Evolutionary conservation across 805 yeast species (phyloP).

Genomic region (Metschnikowia sp.): DNA sequence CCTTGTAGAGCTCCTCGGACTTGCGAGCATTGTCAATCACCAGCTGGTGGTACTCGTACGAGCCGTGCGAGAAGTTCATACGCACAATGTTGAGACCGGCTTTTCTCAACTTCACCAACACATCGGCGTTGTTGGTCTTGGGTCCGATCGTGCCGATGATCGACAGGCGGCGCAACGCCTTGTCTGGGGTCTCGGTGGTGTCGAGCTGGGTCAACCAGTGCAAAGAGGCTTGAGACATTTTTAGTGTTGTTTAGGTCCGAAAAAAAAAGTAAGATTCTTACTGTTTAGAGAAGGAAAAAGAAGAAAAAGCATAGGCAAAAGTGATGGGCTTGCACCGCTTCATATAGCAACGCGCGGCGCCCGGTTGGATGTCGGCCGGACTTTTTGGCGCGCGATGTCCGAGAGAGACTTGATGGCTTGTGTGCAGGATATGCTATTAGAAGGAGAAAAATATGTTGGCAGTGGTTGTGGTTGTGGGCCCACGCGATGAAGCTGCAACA

Average conservation of each 20-base stretch:
- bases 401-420: neutral
- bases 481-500: no score
- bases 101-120: constrained; percentile 81
- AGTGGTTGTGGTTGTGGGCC: no score
- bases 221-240: constrained; percentile 47
- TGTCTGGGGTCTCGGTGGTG: constrained; percentile 69
- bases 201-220: constrained; percentile 84
- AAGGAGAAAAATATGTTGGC: no score
- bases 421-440: constrained; percentile 4
- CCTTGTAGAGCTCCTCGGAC: constrained; percentile 84
- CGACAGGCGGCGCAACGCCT: constrained; percentile 85
- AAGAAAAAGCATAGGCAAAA: constrained; percentile 3
- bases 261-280: neutral
- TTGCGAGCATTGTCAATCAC: constrained; percentile 95
- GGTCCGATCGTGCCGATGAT: constrained; percentile 99
- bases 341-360: constrained; percentile 8
- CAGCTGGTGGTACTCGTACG: constrained; percentile 95
- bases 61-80: constrained; percentile 99
- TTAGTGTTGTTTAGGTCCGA: neutral
- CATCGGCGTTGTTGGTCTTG: constrained; percentile 87
- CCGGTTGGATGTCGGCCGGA: constrained; percentile 32
- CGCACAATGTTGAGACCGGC: constrained; percentile 98
- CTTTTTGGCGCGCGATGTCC: constrained; percentile 15
- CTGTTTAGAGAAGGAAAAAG: neutral
- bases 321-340: neutral